Conservation (phyloP, 176 grass and related monocot genomes). For the Avena sativa region DNA sequence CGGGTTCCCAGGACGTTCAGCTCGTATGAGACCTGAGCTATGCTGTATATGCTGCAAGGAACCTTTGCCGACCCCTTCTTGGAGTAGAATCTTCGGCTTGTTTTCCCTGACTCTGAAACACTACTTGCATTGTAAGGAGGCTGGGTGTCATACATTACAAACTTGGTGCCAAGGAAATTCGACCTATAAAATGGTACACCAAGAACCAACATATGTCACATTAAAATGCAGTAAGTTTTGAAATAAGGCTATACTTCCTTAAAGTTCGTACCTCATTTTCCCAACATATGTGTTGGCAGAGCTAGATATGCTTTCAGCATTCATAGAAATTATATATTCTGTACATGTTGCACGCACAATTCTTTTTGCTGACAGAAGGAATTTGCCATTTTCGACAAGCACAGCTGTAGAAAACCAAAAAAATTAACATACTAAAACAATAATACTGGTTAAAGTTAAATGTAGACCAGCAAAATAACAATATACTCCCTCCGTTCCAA, state of each 20-base stretch:
- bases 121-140: slow-evolving; percentile 45
- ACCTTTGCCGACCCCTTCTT: slow-evolving; percentile 59
- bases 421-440: slow-evolving; percentile 36
- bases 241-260: slow-evolving; percentile 21
- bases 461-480: background rate
- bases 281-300: slow-evolving; percentile 76
- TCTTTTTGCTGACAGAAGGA: slow-evolving; percentile 92
- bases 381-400: slow-evolving; percentile 83
- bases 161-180: slow-evolving; percentile 91
- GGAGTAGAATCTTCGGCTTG: slow-evolving; percentile 69
- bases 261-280: slow-evolving; percentile 69
- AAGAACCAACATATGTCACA: slow-evolving; percentile 25
- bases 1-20: slow-evolving; percentile 86
- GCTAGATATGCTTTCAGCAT: slow-evolving; percentile 59
- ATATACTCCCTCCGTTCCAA: background rate
- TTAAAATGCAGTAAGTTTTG: slow-evolving; percentile 34
- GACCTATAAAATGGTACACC: slow-evolving; percentile 57
- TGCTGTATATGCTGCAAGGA: slow-evolving; percentile 61
- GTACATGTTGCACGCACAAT: slow-evolving; percentile 68
- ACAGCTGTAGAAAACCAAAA: slow-evolving; percentile 54
- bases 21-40: slow-evolving; percentile 76
- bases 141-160: slow-evolving; percentile 76
- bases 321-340: slow-evolving; percentile 84
- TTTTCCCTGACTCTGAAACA: slow-evolving; percentile 41
- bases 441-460: slow-evolving; percentile 15